Conservation (phyloP, 129 eudicot species). For the Lactuca saligna region DNA sequence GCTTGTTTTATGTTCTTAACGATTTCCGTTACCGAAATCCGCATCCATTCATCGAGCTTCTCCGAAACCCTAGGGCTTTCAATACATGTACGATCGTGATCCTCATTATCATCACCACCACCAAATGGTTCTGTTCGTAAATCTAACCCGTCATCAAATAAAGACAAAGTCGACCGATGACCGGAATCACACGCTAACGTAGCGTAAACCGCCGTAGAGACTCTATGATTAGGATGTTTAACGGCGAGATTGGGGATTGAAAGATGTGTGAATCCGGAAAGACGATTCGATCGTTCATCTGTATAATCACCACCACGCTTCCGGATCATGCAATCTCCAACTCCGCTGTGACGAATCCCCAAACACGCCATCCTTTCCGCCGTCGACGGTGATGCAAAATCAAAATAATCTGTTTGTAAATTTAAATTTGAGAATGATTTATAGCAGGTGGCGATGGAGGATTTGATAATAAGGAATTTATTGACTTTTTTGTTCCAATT, state of each 20-base stretch:
- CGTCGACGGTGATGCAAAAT: background rate
- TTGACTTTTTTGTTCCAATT: conserved; percentile 23
- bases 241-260: conserved; percentile 24
- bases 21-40: conserved; percentile 41
- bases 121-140: background rate
- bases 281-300: conserved; percentile 23
- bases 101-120: background rate
- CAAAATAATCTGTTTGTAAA: background rate
- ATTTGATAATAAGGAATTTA: background rate
- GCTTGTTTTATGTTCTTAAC: conserved; percentile 50
- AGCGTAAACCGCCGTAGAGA: conserved; percentile 14
- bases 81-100: conserved; percentile 24
- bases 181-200: conserved; percentile 14
- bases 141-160: conserved; percentile 2
- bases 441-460: background rate
- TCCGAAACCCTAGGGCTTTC: conserved; percentile 37
- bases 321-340: conserved; percentile 21
- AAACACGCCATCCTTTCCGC: conserved; percentile 24
- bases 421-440: too few relatives aligned
- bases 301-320: background rate
- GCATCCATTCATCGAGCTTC: conserved; percentile 46
- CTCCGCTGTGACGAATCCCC: conserved; percentile 14
- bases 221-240: background rate
- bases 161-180: conserved; percentile 3
- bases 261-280: conserved; percentile 5